phyloP scores from a whole-genome alignment of 441 rosid genomes.

The Gossypium laxum region DNA sequence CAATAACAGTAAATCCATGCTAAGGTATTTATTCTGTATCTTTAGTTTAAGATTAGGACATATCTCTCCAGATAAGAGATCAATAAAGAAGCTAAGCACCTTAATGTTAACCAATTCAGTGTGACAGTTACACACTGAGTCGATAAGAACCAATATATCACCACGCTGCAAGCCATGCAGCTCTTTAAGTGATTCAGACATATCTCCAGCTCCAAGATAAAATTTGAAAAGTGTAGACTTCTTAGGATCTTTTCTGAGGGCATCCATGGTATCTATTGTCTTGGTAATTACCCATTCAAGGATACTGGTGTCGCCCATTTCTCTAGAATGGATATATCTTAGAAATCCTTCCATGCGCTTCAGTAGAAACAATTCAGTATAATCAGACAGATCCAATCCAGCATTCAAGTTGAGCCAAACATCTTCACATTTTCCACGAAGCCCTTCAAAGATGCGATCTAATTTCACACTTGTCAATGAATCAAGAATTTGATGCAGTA shows the following conservation, averaged over 20 bases:
- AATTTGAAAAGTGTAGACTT: constrained; percentile 46
- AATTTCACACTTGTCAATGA: constrained; percentile 66
- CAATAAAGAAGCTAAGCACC: constrained; percentile 82
- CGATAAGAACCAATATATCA: constrained; percentile 72
- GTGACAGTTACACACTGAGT: constrained; percentile 64
- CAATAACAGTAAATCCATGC: constrained; percentile 59
- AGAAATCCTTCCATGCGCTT: constrained; percentile 81
- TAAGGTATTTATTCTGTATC: constrained; percentile 52
- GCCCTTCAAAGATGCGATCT: constrained; percentile 62
- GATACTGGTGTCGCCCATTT: constrained; percentile 40
- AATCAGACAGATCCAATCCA: constrained; percentile 47
- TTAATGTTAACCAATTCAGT: constrained; percentile 69
- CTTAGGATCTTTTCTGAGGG: constrained; percentile 62
- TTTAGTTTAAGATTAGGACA: constrained; percentile 53
- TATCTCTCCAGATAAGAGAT: constrained; percentile 66
- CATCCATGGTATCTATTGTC: constrained; percentile 63
- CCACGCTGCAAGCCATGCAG: constrained; percentile 45
- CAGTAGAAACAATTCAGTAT: constrained; percentile 55
- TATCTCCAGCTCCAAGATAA: constrained; percentile 64
- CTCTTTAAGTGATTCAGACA: constrained; percentile 37
- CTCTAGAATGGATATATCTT: constrained; percentile 46
- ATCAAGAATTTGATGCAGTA: constrained; percentile 47
- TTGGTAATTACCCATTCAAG: constrained; percentile 70
- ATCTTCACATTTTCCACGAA: constrained; percentile 66
- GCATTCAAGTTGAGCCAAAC: constrained; percentile 46